Base-by-base conservation (phyloP, 768 basidiomycete genomes). In the Tricholoma flavovirens region DNA sequence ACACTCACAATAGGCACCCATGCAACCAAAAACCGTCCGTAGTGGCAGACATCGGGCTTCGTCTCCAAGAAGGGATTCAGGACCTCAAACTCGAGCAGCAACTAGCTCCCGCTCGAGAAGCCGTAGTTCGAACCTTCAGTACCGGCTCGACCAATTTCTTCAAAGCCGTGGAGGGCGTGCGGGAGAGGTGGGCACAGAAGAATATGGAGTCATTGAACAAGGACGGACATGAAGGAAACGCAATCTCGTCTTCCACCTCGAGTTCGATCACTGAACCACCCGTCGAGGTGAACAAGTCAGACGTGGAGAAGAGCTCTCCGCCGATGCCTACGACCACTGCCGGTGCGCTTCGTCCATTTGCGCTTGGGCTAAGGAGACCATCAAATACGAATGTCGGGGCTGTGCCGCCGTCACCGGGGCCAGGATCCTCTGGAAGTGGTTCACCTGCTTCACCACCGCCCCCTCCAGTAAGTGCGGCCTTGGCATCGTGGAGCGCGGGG, bases 31-130 rank as follows among this genome's bases (percentile, higher is more conserved):
- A 90, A 66, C 88, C 90, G 0, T 89, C 90, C 12, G 84, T 91
- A 1, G 88, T 98, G 4, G 80, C 93, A 4, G 97, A 99, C 64
- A 86, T 99, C 33, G 90, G 95, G 8, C 77, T 98, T 4, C 87
- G 95, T 9, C 80, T 99, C 22, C 84, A 88, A 56, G 95, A 98
- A 72, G 94, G 95, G 2, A 83, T 98, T 15, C 93, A 97, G 66
- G 96, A 98, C 26, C 80, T 99, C 51, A 92, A 90, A 67, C 71
- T 98, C 4, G 91, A 97, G 30, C 89, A 97, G 69, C 92, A 94
- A 63, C 81, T 97, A n/a, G 93, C 87, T 4, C 93, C 96, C 1
- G 88, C 94, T 0, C 82, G 92, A 7, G 94, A 98, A 69, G 97
- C 89, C 2, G 84, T 97, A 42, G 82, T 86, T 7, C 80, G 86